Base-by-base conservation (phyloP, 805 yeast genomes). In the Myxozyma kluyveri region DNA sequence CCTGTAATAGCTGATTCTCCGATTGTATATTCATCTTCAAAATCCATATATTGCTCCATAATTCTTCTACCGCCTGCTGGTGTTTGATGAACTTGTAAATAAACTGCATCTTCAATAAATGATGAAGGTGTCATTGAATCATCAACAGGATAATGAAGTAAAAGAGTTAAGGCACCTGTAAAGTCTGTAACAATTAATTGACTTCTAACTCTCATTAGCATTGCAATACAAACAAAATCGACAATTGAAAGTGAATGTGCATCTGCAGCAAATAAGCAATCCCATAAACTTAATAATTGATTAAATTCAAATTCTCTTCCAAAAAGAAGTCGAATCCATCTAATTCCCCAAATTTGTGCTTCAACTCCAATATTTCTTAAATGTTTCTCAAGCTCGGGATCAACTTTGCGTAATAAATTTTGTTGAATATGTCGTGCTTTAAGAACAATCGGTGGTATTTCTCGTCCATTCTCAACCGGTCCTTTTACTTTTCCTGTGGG, bases 321-420 rank as follows among this genome's bases (percentile, higher is more conserved):
- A 41, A 69, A 69, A 39, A 69, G 50, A 36, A 69, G 54, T 12
- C 72, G 53, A 27, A 69, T 60, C 71, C 72, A 69, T 22, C 70
- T 58, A 4, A 69, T 61, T 2, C 68, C 72, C 72, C 72, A 69
- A 21, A 69, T 61, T 53, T 69, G 72, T 1, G 72, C 71, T 52
- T 69, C 72, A 14, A 69, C 62, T 3, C 54, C 61, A 24, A 63
- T 49, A 12, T 46, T 46, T 17, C 47, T 47, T 19, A 69, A 53
- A 40, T 58, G 55, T 2, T 50, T 47, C 27, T 63, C 63, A 21
- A 69, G 47, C 23, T 59, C 61, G 2, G 70, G 67, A 48, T 69
- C 72, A 12, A 56, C 59, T 2, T 47, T 45, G 5, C 63, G 54
- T 12, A 69, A 37, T 19, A 65, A 57, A 27, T 53, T 44, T 9